These are phyloP conservation scores for Rhizopus delemar DNA, from an alignment of 371 early-diverging fungal genomes.

Conservation along the genomic window DNA sequence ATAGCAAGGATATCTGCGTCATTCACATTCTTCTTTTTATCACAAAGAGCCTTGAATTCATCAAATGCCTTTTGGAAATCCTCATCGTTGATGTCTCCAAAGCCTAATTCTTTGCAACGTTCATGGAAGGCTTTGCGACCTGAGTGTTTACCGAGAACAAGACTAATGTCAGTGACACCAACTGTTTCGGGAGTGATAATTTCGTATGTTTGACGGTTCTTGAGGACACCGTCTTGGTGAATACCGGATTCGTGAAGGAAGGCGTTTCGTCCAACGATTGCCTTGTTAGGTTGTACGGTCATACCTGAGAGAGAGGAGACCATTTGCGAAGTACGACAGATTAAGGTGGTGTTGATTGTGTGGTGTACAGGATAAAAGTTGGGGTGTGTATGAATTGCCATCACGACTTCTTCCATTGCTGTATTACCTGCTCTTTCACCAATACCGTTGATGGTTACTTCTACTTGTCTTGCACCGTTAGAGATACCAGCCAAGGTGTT, in stretches of 20 bases:
- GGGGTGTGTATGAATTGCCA: constrained; percentile 92
- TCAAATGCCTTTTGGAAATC: constrained; percentile 82
- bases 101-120: constrained; percentile 81
- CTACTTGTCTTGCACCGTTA: constrained; percentile 94
- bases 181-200: constrained; percentile 92
- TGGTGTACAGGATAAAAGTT: constrained; percentile 80
- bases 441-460: constrained; percentile 96
- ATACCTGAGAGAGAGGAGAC: constrained; percentile 89
- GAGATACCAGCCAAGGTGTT: constrained; percentile 89
- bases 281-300: constrained; percentile 95
- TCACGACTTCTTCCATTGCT: constrained; percentile 91
- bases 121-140: constrained; percentile 91
- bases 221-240: constrained; percentile 97
- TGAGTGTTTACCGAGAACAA: constrained; percentile 95
- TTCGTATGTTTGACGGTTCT: constrained; percentile 93
- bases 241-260: constrained; percentile 97
- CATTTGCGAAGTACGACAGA: constrained; percentile 85
- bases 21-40: constrained; percentile 87
- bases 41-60: constrained; percentile 88
- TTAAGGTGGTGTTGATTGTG: constrained; percentile 85
- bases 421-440: constrained; percentile 99
- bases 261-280: constrained; percentile 97
- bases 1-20: constrained; percentile 89
- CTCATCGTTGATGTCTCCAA: constrained; percentile 57
- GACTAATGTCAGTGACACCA: constrained; percentile 79